These are phyloP conservation scores for Exophiala sideris DNA, from an alignment of 2,329 filamentous ascomycete genomes.

Conservation along the genomic window DNA sequence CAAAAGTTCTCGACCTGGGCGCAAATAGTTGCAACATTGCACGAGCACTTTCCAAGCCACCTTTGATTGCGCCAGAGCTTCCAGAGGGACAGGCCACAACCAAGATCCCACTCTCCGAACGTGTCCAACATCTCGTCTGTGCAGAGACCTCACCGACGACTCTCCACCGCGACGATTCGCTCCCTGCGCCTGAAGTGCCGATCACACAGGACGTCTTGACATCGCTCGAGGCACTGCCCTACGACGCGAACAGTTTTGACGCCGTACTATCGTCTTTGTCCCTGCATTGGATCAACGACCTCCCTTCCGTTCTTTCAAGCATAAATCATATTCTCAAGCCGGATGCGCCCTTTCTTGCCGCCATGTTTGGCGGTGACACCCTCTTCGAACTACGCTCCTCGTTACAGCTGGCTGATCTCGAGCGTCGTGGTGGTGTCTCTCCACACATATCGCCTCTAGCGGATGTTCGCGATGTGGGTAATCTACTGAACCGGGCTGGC, in stretches of 20 bases:
- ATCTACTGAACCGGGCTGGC: slow-evolving; percentile 77
- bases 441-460: slow-evolving; percentile 88
- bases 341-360: slow-evolving; percentile 85
- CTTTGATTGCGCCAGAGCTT: slow-evolving; percentile 51
- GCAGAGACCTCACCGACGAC: slow-evolving; percentile 76
- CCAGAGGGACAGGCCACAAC: slow-evolving; percentile 16
- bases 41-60: slow-evolving; percentile 66
- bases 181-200: slow-evolving; percentile 60
- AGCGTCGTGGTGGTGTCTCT: slow-evolving; percentile 84
- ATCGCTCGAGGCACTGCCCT: slow-evolving; percentile 67
- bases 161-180: slow-evolving; percentile 70
- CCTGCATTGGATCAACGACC: slow-evolving; percentile 96
- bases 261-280: slow-evolving; percentile 84
- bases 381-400: slow-evolving; percentile 91
- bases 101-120: slow-evolving; percentile 59
- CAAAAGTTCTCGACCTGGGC: slow-evolving; percentile 82
- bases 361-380: slow-evolving; percentile 94
- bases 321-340: slow-evolving; percentile 86
- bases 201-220: slow-evolving; percentile 73
- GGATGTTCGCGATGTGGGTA: slow-evolving; percentile 87
- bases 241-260: slow-evolving; percentile 74
- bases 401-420: slow-evolving; percentile 85
- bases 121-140: slow-evolving; percentile 72
- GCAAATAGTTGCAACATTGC: slow-evolving; percentile 96
- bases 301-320: slow-evolving; percentile 78